Percentiles rank a stretch among this genome's conserved stretches.
Conservation (phyloP, 108 stramenopile genomes). For the Skeletonema menzelii region DNA sequence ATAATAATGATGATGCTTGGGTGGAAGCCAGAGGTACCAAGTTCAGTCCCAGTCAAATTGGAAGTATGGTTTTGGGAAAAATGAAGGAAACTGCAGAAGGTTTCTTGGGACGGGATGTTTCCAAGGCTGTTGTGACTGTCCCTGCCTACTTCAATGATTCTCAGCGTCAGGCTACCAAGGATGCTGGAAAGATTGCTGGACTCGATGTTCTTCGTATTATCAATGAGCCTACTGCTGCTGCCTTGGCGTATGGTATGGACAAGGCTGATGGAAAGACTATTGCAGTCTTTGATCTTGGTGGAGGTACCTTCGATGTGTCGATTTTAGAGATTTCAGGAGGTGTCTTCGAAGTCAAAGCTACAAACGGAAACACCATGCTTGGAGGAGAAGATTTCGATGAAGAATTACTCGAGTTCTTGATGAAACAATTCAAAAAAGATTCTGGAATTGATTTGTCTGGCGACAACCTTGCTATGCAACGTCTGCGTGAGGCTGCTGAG, state of each 20-base stretch:
- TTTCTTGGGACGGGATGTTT: conserved; percentile 95
- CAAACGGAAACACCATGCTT: conserved; percentile 99
- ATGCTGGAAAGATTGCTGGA: conserved; percentile 98
- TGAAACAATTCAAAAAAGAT: conserved; percentile 96
- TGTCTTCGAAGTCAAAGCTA: conserved; percentile 99
- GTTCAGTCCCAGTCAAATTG: conserved; percentile 97
- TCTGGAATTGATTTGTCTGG: conserved; percentile 91
- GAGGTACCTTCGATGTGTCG: conserved; percentile 99
- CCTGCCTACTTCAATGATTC: conserved; percentile 99
- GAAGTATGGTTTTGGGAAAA: conserved; percentile 97
- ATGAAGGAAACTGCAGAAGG: conserved; percentile 99
- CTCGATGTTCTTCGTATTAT: conserved; percentile 99
- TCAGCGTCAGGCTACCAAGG: conserved; percentile 99
- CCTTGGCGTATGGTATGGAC: conserved; percentile 99
- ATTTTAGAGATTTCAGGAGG: conserved; percentile 99
- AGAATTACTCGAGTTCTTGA: conserved; percentile 86
- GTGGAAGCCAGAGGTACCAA: conserved; percentile 92
- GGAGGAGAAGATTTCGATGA: conserved; percentile 99
- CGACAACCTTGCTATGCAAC: conserved; percentile 98
- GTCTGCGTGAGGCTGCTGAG: conserved; percentile 98
- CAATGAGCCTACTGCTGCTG: conserved; percentile 99
- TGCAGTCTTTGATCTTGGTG: conserved; percentile 99
- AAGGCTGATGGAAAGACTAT: conserved; percentile 99
- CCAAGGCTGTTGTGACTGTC: conserved; percentile 98
- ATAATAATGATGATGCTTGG: conserved; percentile 97